Evolutionary conservation across 306 rosid species (phyloP).

Genomic region (Begonia masoniana): DNA sequence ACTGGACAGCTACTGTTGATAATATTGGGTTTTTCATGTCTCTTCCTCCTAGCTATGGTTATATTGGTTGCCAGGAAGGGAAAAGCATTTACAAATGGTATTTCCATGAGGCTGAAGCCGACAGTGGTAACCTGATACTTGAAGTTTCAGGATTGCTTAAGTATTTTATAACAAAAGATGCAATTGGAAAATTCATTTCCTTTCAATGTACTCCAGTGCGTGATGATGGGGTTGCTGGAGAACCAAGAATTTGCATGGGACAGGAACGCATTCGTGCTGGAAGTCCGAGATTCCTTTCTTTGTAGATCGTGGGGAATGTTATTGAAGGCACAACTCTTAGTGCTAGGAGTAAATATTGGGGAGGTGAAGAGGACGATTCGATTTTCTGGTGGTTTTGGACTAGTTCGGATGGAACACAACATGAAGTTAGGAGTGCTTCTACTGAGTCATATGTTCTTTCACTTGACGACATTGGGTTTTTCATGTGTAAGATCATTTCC

Average conservation of each 20-base stretch:
- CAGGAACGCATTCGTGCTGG: conserved; percentile 85
- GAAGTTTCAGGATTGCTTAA: conserved; percentile 71
- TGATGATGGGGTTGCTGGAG: conserved; percentile 81
- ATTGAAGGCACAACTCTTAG: conserved; percentile 70
- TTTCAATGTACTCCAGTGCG: conserved; percentile 93
- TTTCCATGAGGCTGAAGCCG: conserved; percentile 78
- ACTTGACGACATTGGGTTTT: conserved; percentile 76
- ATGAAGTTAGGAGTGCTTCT: conserved; percentile 61
- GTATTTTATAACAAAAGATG: conserved; percentile 52
- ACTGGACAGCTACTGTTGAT: too few relatives aligned
- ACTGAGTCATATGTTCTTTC: conserved; percentile 43
- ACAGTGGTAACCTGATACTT: conserved; percentile 43
- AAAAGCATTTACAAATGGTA: conserved; percentile 86
- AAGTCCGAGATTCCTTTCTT: conserved; percentile 68
- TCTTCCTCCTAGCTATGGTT: too few relatives aligned
- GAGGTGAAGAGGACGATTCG: conserved; percentile 95
- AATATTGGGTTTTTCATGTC: too few relatives aligned
- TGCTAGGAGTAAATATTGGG: conserved; percentile 81
- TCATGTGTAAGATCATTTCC: too few relatives aligned
- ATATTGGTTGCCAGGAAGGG: conserved; percentile 96
- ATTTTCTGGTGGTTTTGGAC: conserved; percentile 90
- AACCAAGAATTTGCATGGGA: conserved; percentile 57
- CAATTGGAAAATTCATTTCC: conserved; percentile 76
- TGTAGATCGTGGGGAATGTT: conserved; percentile 52
- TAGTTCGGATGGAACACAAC: conserved; percentile 49